Base-by-base conservation (phyloP, 2,329 filamentous ascomycete species). In the Cladosporium phlei region DNA sequence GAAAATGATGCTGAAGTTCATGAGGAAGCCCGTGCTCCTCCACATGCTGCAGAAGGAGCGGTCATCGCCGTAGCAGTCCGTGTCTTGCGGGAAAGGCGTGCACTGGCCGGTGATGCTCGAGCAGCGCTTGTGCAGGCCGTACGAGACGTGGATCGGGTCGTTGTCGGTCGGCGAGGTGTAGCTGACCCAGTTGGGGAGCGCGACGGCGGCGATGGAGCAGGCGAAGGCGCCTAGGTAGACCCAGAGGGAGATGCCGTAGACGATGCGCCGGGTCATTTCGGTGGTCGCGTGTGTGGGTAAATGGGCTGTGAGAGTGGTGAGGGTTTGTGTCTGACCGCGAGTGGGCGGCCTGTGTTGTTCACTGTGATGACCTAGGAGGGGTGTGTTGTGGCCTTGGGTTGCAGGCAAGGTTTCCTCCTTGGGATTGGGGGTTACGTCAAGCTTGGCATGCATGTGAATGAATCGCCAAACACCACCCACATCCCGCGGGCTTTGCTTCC, bases 11-110 rank as follows among this genome's bases (percentile, higher is more conserved):
- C 86, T 79, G 58, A 96, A 86, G 43, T 83, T 86, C 71, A 95
- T 88, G 54, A 95, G 69, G 68, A 96, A 97, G 19, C 87, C 89
- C 27, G 88, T 82, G 20, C 82, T 88, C 49, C 86, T 79, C 91
- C 91, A 98, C 77, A 94, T 85, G 58, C 82, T 85, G 73, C 93
- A 97, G 69, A 97, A 96, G 60, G 82, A 80, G 42, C 80, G 76
- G 56, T 83, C 78, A 43, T 80, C 77, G 56, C 75, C 77, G 46
- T 72, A 70, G 67, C 87, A 91, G 63, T 88, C 82, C 47, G 78
- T 73, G 45, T 77, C 70, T 53, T 76, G 73, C 3, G 88, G 88
- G 65, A 89, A 93, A 24, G 72, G 69, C 19, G 73, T 72, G 66
- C 86, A 90, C 52, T 65, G 65, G 39, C 79, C 74, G 34, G 78